Evolutionary conservation across 805 yeast genomes (phyloP), one percentile per base, ranked within the genome.

Genomic region (Schwanniomyces sp.): DNA sequence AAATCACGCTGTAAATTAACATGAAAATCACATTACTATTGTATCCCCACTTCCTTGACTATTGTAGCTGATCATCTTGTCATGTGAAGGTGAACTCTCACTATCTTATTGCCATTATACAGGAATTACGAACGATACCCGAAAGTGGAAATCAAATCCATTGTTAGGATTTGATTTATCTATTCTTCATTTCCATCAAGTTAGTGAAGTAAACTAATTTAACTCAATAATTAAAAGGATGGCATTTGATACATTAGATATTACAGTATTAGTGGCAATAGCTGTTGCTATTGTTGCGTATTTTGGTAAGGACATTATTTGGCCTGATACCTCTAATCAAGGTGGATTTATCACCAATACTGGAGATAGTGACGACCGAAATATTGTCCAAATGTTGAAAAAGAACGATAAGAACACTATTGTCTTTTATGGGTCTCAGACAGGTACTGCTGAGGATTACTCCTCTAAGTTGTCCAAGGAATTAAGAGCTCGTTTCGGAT

Each of bases 391-490:
- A 48, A 80, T 79, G 2, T 64, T 92, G 55, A 71, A 72, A 43
- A 71, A 72, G 34, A 83, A 84, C 58, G 77, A 80, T 51, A 91
- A 92, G 69, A 85, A 86, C 53, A 86, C 88, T 32, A 72, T 91
- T 39, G 85, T 94, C 3, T 79, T 94, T 51, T 94, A 79, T 64
- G 98, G 96, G 14, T 91, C 98, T 11, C 99, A 94, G 70, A 94
- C 99, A 5, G 99, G 99, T 53, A 94, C 99, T 14, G 96, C 98
- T 39, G 99, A 94, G 70, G 99, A 94, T 62, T 92, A 91, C 59
- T 96, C 97, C 16, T 81, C 86, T 57, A 88, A 92, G 63, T 84
- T 91, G 56, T 83, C 96, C 41, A 91, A 91, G 63, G 99, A 94
- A 64, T 82, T 92, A 58, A 82, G 84, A 56, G 75, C 95, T 25